Evolutionary conservation across 495 filamentous ascomycete genomes (phyloP), one percentile per base, ranked within the genome.

Genomic region (Penicilliopsis zonata): DNA sequence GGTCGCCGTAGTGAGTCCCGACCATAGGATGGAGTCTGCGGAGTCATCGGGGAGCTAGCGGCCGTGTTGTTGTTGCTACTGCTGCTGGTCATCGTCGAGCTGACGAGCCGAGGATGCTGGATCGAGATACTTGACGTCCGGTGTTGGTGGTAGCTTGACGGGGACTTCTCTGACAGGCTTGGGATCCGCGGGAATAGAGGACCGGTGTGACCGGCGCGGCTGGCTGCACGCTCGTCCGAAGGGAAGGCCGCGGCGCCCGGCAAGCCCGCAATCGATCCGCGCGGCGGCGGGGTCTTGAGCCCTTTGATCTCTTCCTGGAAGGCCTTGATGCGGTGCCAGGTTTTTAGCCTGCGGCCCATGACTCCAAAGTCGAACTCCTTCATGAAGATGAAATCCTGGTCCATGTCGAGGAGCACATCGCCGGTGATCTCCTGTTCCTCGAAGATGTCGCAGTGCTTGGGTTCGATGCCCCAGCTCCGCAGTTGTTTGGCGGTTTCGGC

Each of bases 351-450:
- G 38, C 76, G 67, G 4, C 87, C 87, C 37, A 95, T 82, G 7
- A 87, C 80, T 8, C 92, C 92, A 42, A 99, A 70, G 32, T 96
- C 85, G 40, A 96, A 86, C 33, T 90, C 88, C 53, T 94, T 94
- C 57, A 96, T 74, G 50, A 94, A 87, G 2, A 95, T 55, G 19
- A 86, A 86, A 16, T 81, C 76, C 52, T 96, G 92, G 40, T 93
- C 80, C 87, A 99, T 92, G 13, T 84, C 83, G 30, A 99, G 59
- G 10, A 99, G 57, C 9, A 95, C 86, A 39, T 95, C 85, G 21
- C 92, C 92, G 9, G 81, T 76, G 34, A 99, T 94, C 53, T 99
- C 92, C 59, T 99, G 86, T 43, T 95, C 86, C 42, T 80, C 69
- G 44, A 99, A 99, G 7, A 95, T 79, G 26, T 88, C 80, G 52